Percentiles rank a stretch among this genome's conserved stretches.
Evolutionary conservation across 1,139 yeast genomes (phyloP).

Genomic region (Debaryomycetaceae sp.): DNA sequence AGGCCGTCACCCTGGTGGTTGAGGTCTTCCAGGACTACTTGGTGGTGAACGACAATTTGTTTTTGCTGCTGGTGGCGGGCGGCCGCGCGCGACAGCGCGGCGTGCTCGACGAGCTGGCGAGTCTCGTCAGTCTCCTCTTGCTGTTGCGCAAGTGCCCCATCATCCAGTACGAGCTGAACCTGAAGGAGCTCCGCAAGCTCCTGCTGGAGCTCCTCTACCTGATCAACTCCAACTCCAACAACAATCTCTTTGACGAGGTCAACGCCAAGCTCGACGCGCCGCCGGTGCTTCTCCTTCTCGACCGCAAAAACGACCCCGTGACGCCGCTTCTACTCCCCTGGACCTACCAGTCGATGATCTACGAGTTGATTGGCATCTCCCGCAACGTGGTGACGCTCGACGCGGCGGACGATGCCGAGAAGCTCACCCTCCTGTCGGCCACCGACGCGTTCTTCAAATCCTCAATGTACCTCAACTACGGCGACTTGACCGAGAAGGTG

Average conservation of each 20-base stretch:
- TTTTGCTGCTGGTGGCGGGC: constrained; percentile 30
- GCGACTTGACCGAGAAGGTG: constrained; percentile 87
- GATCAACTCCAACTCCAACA: constrained; percentile 52
- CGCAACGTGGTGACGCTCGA: constrained; percentile 73
- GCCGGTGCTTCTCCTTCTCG: constrained; percentile 74
- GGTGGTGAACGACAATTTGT: constrained; percentile 68
- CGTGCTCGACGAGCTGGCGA: constrained; percentile 46
- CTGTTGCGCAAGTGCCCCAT: constrained; percentile 75
- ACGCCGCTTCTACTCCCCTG: constrained; percentile 92
- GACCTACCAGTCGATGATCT: constrained; percentile 98
- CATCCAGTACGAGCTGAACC: constrained; percentile 69
- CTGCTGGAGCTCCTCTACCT: constrained; percentile 66
- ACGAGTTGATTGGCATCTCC: constrained; percentile 77
- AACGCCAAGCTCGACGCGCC: constrained; percentile 55
- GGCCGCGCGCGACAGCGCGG: constrained; percentile 8
- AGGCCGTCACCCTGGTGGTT: constrained; percentile 66
- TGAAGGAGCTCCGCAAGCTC: constrained; percentile 57
- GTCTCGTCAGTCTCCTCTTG: constrained; percentile 61
- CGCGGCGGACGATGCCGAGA: constrained; percentile 19
- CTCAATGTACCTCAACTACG: constrained; percentile 85
- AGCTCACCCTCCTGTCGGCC: constrained; percentile 27
- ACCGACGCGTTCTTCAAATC: constrained; percentile 76
- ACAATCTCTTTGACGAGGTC: constrained; percentile 64
- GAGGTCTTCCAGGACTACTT: constrained; percentile 84
- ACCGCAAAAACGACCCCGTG: constrained; percentile 83